These are phyloP conservation scores for Phialemonium atrogriseum DNA, from an alignment of 2,329 filamentous ascomycete species.

Conservation along the genomic window DNA sequence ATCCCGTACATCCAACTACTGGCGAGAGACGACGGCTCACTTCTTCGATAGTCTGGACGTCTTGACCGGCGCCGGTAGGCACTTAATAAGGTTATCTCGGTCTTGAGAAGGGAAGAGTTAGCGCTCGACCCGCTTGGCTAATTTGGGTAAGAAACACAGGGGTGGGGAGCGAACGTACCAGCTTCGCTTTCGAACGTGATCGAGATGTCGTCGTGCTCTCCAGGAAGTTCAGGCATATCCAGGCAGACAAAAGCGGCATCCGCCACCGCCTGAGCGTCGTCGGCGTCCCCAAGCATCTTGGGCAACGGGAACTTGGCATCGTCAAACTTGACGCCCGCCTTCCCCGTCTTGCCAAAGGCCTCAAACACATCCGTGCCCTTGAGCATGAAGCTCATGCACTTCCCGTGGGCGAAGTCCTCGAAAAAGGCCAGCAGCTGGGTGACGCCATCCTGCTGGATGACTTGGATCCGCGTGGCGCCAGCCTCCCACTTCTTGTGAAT, in stretches of 20 bases:
- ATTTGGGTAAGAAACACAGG: neutral
- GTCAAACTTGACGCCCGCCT: slow-evolving; percentile 68
- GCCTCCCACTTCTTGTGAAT: slow-evolving; percentile 95
- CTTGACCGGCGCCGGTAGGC: slow-evolving; percentile 50
- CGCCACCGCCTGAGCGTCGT: slow-evolving; percentile 36
- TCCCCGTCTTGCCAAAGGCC: slow-evolving; percentile 52
- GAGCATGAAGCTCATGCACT: slow-evolving; percentile 81
- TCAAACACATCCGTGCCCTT: slow-evolving; percentile 82
- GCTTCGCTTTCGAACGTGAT: slow-evolving; percentile 74
- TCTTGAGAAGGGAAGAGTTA: slow-evolving; percentile 29
- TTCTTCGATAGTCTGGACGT: slow-evolving; percentile 29
- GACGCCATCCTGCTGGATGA: slow-evolving; percentile 68
- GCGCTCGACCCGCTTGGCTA: slow-evolving; percentile 7
- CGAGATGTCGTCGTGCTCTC: slow-evolving; percentile 86
- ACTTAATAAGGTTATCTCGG: slow-evolving; percentile 42
- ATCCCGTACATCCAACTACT: too few relatives aligned
- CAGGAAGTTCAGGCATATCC: slow-evolving; percentile 80
- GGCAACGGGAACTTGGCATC: slow-evolving; percentile 89
- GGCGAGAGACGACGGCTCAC: too few relatives aligned
- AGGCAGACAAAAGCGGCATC: slow-evolving; percentile 73
- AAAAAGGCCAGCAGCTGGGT: slow-evolving; percentile 80
- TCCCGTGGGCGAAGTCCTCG: slow-evolving; percentile 76
- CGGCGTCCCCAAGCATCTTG: slow-evolving; percentile 32
- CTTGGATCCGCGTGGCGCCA: slow-evolving; percentile 67
- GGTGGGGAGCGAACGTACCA: slow-evolving; percentile 44